Percentiles rank a stretch among this genome's conserved stretches.
phyloP scores from a whole-genome alignment of 306 rosid genomes.

The Ammopiptanthus mongolicus region DNA sequence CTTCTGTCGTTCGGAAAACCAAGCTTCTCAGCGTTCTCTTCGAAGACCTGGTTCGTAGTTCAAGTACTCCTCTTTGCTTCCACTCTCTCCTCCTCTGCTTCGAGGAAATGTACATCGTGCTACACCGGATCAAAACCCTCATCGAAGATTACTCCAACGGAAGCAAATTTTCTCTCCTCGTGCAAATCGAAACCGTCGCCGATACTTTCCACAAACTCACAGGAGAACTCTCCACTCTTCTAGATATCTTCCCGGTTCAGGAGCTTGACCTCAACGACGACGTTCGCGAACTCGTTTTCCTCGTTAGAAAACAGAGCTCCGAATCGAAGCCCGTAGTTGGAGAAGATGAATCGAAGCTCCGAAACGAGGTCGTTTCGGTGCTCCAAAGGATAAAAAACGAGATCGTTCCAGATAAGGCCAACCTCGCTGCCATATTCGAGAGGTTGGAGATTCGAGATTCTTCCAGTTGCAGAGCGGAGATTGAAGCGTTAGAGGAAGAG shows the following conservation, averaged over 20 bases:
- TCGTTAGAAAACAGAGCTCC: constrained; percentile 55
- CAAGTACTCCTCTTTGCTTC: not conserved
- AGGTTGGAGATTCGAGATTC: constrained; percentile 52
- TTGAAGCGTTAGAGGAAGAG: constrained; percentile 68
- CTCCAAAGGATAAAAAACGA: constrained; percentile 64
- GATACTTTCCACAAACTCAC: constrained; percentile 59
- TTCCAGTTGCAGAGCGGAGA: constrained; percentile 65
- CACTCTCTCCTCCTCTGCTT: constrained; percentile 60
- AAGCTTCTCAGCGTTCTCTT: constrained; percentile 51
- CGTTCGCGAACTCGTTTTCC: constrained; percentile 50
- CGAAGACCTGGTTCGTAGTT: constrained; percentile 44
- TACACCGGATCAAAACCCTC: constrained; percentile 63
- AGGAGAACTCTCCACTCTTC: constrained; percentile 57
- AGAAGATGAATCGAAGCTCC: constrained; percentile 38
- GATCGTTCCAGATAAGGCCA: constrained; percentile 51
- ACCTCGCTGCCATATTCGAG: constrained; percentile 42
- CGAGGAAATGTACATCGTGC: constrained; percentile 66
- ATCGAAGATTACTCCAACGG: constrained; percentile 60
- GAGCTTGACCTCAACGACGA: constrained; percentile 59
- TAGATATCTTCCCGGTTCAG: constrained; percentile 63
- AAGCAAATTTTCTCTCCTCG: constrained; percentile 58
- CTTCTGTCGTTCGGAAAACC: constrained; percentile 51
- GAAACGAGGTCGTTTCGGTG: constrained; percentile 37
- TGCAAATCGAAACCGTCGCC: constrained; percentile 50
- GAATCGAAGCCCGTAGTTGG: constrained; percentile 29